These are phyloP conservation scores for Phascolomyces articulosus DNA, from an alignment of 371 early-diverging fungal species.

Conservation along the genomic window DNA sequence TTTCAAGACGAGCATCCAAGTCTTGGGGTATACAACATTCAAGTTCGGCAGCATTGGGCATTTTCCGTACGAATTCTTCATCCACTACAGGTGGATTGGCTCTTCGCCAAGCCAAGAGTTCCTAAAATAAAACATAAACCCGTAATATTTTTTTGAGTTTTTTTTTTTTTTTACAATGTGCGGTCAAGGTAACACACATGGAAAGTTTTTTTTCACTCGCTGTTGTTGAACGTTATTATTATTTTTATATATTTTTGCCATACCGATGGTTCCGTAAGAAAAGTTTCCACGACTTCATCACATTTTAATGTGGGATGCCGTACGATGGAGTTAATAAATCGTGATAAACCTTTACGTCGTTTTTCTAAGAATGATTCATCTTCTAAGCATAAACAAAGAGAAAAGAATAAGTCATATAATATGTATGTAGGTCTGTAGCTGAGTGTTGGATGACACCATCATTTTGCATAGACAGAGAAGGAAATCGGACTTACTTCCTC, in stretches of 20 bases:
- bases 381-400: slow-evolving; percentile 33
- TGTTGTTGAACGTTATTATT: no score
- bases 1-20: slow-evolving; percentile 35
- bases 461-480: no score
- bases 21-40: slow-evolving; percentile 47
- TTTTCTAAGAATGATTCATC: slow-evolving; percentile 78
- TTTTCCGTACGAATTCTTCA: slow-evolving; percentile 55
- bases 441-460: no score
- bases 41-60: slow-evolving; percentile 30
- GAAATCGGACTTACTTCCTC: slow-evolving; percentile 51
- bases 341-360: slow-evolving; percentile 69
- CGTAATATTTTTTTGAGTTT: slow-evolving; percentile 6
- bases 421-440: no score
- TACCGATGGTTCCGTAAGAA: slow-evolving; percentile 73
- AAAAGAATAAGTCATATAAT: neutral
- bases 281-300: slow-evolving; percentile 66
- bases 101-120: slow-evolving; percentile 58
- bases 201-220: no score
- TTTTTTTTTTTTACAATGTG: no score
- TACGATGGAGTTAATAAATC: slow-evolving; percentile 79
- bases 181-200: slow-evolving; percentile 23
- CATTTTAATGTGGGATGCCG: slow-evolving; percentile 75
- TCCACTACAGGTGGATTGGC: slow-evolving; percentile 51
- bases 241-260: slow-evolving; percentile 7
- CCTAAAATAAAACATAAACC: slow-evolving; percentile 17